Conservation (phyloP, 2,329 filamentous ascomycete species). For the Ceratocystis cacaofunesta region DNA sequence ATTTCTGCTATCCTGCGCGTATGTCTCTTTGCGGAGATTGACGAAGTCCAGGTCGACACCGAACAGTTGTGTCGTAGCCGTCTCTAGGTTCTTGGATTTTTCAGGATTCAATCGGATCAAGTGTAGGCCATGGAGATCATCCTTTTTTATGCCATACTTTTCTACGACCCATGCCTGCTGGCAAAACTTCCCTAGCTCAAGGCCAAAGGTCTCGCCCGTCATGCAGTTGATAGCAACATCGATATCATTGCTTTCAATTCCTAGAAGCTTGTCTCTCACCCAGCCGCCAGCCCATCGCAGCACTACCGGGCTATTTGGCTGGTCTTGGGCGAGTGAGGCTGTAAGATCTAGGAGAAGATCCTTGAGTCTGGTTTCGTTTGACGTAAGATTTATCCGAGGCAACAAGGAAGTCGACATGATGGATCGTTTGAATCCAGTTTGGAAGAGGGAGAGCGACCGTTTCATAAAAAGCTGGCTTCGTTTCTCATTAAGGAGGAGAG, state of each 20-base stretch:
- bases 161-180: slow-evolving; percentile 41
- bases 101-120: slow-evolving; percentile 87
- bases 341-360: slow-evolving; percentile 73
- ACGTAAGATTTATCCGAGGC: slow-evolving; percentile 39
- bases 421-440: slow-evolving; percentile 2
- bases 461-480: slow-evolving; percentile 2
- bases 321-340: slow-evolving; percentile 29
- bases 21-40: slow-evolving; percentile 84
- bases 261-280: slow-evolving; percentile 73
- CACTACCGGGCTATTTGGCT: slow-evolving; percentile 34
- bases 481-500: background rate
- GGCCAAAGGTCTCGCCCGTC: slow-evolving; percentile 65
- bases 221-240: slow-evolving; percentile 75
- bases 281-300: slow-evolving; percentile 74
- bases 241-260: slow-evolving; percentile 60
- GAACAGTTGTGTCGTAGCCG: slow-evolving; percentile 71
- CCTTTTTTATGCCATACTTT: slow-evolving; percentile 42
- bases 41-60: slow-evolving; percentile 87
- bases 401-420: slow-evolving; percentile 17
- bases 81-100: slow-evolving; percentile 92
- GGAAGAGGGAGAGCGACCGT: slow-evolving; percentile 6
- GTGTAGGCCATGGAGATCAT: slow-evolving; percentile 61
- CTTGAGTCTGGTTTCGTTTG: slow-evolving; percentile 57
- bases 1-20: slow-evolving; percentile 75
- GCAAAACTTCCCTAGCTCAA: slow-evolving; percentile 54